Percentiles rank a stretch among this genome's conserved stretches.
Evolutionary conservation across 305 asterid species (phyloP).

Genomic region (Fraxinus albicans): DNA sequence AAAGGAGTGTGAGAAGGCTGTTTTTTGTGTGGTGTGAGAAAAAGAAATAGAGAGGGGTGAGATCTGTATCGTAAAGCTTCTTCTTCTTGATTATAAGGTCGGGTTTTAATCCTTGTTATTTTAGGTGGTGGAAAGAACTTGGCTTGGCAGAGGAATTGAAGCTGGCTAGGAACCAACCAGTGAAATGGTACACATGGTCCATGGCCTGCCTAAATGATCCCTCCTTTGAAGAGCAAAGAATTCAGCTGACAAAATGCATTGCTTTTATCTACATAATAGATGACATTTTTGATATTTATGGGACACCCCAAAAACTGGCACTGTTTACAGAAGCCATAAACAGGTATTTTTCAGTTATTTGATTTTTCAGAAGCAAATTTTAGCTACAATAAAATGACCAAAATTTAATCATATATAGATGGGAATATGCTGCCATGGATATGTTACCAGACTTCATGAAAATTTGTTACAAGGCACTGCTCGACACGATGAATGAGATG

Average conservation of each 20-base stretch:
- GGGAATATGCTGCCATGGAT: constrained; percentile 46
- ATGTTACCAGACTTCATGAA: constrained; percentile 57
- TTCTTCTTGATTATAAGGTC: background rate
- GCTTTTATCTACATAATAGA: constrained; percentile 42
- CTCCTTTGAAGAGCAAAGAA: constrained; percentile 27
- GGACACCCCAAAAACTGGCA: constrained; percentile 28
- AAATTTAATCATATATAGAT: constrained; percentile 29
- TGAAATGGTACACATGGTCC: constrained; percentile 48
- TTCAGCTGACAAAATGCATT: constrained; percentile 32
- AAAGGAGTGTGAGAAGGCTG: background rate
- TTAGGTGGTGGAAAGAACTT: constrained; percentile 42
- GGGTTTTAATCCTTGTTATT: background rate
- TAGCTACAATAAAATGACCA: background rate
- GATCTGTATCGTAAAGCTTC: background rate
- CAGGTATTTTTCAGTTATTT: constrained; percentile 19
- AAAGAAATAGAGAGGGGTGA: background rate
- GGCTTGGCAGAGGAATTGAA: constrained; percentile 27
- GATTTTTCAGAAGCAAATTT: background rate
- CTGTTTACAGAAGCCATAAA: constrained; percentile 36
- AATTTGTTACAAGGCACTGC: constrained; percentile 45
- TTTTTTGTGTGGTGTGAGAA: background rate
- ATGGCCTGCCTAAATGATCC: constrained; percentile 27
- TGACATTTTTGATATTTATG: constrained; percentile 44
- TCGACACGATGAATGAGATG: constrained; percentile 39
- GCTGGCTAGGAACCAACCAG: constrained; percentile 35